Conservation (phyloP, 257 asterid genomes). For the Penstemon davidsonii region DNA sequence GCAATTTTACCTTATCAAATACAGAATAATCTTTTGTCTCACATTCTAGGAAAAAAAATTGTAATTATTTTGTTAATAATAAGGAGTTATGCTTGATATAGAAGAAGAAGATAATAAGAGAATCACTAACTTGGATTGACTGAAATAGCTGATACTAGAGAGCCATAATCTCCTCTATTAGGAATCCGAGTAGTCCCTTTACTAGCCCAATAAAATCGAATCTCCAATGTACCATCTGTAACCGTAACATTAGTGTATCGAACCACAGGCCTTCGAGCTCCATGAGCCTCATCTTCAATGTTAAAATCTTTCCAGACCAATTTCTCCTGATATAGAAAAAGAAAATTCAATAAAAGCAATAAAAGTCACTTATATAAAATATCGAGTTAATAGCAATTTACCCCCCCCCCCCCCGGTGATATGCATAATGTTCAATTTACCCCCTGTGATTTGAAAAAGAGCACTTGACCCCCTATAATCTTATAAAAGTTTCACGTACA, state of each 20-base stretch:
- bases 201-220: conserved; percentile 80
- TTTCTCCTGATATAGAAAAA: conserved; percentile 50
- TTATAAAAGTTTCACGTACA: too few relatives aligned
- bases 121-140: conserved; percentile 65
- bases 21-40: neutral
- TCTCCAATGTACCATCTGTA: conserved; percentile 60
- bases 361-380: conserved; percentile 14
- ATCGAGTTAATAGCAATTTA: neutral
- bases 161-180: conserved; percentile 72
- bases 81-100: neutral
- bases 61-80: neutral
- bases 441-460: too few relatives aligned
- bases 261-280: conserved; percentile 58
- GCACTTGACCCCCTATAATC: too few relatives aligned
- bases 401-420: too few relatives aligned
- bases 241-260: conserved; percentile 53
- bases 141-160: conserved; percentile 83
- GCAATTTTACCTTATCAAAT: too few relatives aligned
- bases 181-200: conserved; percentile 86
- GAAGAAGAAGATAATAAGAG: neutral
- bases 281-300: conserved; percentile 71
- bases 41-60: neutral
- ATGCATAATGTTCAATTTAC: too few relatives aligned
- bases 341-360: conserved; percentile 24
- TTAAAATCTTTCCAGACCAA: conserved; percentile 59